Percentiles rank a stretch among this genome's conserved stretches.
phyloP scores from a whole-genome alignment of 345 rosid species.

The Citrus mangshanensis region DNA sequence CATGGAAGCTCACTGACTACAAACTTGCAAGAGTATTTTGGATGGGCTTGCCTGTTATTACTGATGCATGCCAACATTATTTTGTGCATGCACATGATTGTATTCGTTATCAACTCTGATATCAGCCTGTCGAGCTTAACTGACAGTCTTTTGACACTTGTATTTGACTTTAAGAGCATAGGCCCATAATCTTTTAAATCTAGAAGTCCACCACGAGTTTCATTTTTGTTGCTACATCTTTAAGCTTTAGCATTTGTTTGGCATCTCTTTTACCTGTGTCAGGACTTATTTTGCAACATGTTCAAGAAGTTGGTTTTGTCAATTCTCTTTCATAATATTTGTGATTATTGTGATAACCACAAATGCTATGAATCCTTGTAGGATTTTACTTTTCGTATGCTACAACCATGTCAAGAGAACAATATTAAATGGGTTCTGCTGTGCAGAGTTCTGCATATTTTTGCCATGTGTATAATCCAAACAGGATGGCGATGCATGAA shows the following conservation, averaged over 20 bases:
- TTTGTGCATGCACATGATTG: not conserved
- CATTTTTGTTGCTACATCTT: not conserved
- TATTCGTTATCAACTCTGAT: not conserved
- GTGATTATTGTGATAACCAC: not conserved
- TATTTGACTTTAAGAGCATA: not conserved
- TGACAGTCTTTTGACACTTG: not conserved
- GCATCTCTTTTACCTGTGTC: not conserved
- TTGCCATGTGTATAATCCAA: not conserved
- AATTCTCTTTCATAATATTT: not conserved
- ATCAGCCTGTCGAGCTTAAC: not conserved
- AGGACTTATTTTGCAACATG: not conserved
- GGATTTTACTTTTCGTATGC: not conserved
- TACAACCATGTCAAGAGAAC: not conserved
- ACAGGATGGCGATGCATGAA: not conserved
- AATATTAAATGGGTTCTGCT: not conserved
- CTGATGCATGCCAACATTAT: not conserved
- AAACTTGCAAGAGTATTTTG: not conserved
- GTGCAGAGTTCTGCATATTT: conserved; percentile 2
- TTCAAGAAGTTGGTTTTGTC: not conserved
- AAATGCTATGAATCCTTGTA: not conserved
- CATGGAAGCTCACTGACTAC: not conserved
- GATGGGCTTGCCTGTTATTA: not conserved
- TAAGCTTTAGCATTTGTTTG: not conserved
- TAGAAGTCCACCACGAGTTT: not conserved
- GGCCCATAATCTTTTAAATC: not conserved